phyloP scores from a whole-genome alignment of 2,329 filamentous ascomycete species.

The Apiospora malaysiana region DNA sequence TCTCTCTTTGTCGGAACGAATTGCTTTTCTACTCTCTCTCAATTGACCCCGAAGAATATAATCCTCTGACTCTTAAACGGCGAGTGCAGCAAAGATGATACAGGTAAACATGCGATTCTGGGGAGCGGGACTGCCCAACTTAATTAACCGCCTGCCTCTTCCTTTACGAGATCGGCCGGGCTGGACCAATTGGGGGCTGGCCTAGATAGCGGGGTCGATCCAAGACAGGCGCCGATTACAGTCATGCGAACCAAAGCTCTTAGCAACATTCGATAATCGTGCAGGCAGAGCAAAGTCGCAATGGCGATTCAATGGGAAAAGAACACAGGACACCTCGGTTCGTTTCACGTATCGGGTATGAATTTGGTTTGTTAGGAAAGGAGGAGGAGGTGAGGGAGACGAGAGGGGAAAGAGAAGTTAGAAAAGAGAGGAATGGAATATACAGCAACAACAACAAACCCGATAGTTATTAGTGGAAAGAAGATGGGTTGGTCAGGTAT shows the following conservation, averaged over 20 bases:
- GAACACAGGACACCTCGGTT: neutral
- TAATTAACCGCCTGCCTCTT: slow-evolving; percentile 14
- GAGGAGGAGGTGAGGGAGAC: neutral
- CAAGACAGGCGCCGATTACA: slow-evolving; percentile 15
- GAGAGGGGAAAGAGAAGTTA: neutral
- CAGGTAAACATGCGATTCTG: slow-evolving; percentile 10
- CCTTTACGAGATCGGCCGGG: slow-evolving; percentile 3
- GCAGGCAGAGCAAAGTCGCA: neutral
- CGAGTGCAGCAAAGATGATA: neutral
- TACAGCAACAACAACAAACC: neutral
- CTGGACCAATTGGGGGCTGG: slow-evolving; percentile 1
- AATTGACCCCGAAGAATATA: neutral
- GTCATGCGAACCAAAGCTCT: slow-evolving; percentile 15
- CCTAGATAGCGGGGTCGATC: slow-evolving; percentile 16
- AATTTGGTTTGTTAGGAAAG: neutral
- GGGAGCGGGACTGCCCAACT: slow-evolving; percentile 1
- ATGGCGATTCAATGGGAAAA: neutral
- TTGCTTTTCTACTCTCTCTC: neutral
- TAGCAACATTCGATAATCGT: slow-evolving; percentile 16
- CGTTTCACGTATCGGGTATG: neutral
- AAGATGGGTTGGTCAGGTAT: neutral
- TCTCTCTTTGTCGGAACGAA: neutral
- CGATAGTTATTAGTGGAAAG: neutral
- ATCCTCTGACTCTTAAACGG: neutral
- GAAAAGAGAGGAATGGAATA: neutral